Conservation (phyloP, 768 basidiomycete genomes). For the Pulveroboletus sp. region DNA sequence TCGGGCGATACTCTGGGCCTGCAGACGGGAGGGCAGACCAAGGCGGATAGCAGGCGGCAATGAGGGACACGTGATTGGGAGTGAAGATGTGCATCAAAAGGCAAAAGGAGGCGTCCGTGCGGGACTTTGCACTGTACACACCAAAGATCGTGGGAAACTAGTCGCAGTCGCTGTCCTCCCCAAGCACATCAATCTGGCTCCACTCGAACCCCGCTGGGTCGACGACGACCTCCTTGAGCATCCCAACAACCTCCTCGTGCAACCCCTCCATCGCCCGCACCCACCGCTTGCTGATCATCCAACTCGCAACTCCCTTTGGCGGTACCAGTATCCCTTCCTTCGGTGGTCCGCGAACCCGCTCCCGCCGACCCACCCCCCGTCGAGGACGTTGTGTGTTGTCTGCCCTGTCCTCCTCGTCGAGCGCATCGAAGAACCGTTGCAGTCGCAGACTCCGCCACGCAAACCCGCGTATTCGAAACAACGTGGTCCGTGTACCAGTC, state of each 20-base stretch:
- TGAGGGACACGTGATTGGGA: conserved; percentile 77
- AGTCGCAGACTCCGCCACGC: conserved; percentile 67
- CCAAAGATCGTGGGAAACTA: conserved; percentile 15
- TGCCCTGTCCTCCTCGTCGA: conserved; percentile 53
- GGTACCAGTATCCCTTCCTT: conserved; percentile 59
- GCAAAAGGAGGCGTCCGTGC: too few relatives aligned
- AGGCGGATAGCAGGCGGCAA: conserved; percentile 84
- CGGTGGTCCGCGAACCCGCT: conserved; percentile 46
- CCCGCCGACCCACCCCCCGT: conserved; percentile 53
- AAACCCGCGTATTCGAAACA: conserved; percentile 53
- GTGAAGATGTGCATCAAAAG: conserved; percentile 66
- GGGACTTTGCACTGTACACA: neutral
- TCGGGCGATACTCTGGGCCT: conserved; percentile 74
- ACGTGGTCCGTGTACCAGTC: conserved; percentile 28
- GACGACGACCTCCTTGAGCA: conserved; percentile 40
- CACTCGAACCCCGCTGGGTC: conserved; percentile 48
- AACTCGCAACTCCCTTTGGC: conserved; percentile 57
- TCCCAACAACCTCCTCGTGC: conserved; percentile 45
- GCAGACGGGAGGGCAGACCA: conserved; percentile 67
- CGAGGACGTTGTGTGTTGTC: conserved; percentile 48
- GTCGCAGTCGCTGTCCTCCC: conserved; percentile 53
- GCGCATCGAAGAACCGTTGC: conserved; percentile 50
- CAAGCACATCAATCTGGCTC: conserved; percentile 44
- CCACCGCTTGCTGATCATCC: conserved; percentile 79
- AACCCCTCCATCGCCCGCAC: conserved; percentile 35